Base-by-base conservation (phyloP, 768 basidiomycete species). In the Boletus sp. region DNA sequence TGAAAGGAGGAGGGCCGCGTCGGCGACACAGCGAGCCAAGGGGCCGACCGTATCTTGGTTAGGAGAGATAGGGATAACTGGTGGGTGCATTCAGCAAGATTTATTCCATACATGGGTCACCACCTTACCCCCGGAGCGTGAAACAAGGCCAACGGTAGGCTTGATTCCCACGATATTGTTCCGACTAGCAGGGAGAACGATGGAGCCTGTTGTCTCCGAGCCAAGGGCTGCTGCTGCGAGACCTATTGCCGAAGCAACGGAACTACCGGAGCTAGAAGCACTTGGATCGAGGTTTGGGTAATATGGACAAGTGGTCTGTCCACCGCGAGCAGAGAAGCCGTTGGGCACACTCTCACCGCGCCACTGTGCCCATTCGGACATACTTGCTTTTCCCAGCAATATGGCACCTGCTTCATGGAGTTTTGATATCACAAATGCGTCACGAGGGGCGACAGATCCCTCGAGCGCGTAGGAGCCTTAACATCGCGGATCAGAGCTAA, bases 171-270 rank as follows among this genome's bases (percentile, higher is more conserved):
- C 81, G 10, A 82, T 48, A 52, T 80, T 80, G 59, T 77, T 78
- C 36, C 68, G 62, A 53, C 72, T 73, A 18, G 73, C 69, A 0
- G 81, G 82, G 15, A 68, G 75, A 24, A 76, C 71, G 53, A 82
- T 80, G 35, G 75, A 78, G 2, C 80, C 80, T 48, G 79, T 76
- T 14, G 77, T 81, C 67, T 81, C 81, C 1, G 76, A 73, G 15
- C 82, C 81, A 20, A 82, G 69, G 7, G 77, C 32, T 7, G 62
- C 78, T 2, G 78, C 72, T 1, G 73, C 71, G n/a, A 82, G 73
- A 18, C 81, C 79, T 42, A 82, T 69, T 4, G 80, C 69, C 10
- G 69, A 65, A 56, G 55, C 75, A 24, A 81, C 78, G 14, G 76
- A 79, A 57, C 76, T 77, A 17, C 80, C 80, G 9, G 76, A 73